phyloP scores from a whole-genome alignment of 345 rosid species.

The Boechera divaricarpa region DNA sequence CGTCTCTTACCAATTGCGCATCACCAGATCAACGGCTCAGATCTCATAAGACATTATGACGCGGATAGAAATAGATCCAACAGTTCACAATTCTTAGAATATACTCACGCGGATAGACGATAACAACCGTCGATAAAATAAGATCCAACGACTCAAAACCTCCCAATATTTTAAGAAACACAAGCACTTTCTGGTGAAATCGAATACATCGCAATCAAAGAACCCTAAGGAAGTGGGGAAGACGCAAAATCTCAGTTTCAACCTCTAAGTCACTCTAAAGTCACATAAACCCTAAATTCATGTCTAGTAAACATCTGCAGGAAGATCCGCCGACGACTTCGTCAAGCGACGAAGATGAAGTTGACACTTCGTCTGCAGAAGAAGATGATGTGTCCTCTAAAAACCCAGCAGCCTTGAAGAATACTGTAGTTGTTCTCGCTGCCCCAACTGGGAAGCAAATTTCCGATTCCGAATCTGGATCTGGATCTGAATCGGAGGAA shows the following conservation, averaged over 20 bases:
- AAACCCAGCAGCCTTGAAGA: slow-evolving; percentile 4
- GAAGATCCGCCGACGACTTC: slow-evolving; percentile 37
- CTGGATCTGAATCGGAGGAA: slow-evolving; percentile 30
- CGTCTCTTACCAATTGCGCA: not conserved
- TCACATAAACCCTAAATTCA: no score
- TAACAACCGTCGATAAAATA: slow-evolving; percentile 18
- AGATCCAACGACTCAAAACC: slow-evolving; percentile 27
- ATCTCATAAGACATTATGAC: not conserved
- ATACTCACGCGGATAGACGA: slow-evolving; percentile 14
- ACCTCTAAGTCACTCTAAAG: no score
- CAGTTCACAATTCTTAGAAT: not conserved
- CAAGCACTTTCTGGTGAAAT: not conserved
- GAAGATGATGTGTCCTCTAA: not conserved
- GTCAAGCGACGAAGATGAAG: no score
- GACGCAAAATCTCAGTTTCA: no score
- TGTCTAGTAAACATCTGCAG: not conserved
- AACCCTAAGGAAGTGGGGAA: no score
- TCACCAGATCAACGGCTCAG: slow-evolving; percentile 21
- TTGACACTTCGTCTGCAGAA: no score
- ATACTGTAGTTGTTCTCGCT: not conserved
- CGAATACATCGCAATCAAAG: no score
- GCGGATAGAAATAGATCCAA: slow-evolving; percentile 28
- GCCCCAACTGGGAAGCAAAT: not conserved
- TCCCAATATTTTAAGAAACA: not conserved
- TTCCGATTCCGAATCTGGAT: slow-evolving; percentile 40